Evolutionary conservation across 1,139 yeast genomes (phyloP).

Genomic region (Pneumocystis canis): DNA sequence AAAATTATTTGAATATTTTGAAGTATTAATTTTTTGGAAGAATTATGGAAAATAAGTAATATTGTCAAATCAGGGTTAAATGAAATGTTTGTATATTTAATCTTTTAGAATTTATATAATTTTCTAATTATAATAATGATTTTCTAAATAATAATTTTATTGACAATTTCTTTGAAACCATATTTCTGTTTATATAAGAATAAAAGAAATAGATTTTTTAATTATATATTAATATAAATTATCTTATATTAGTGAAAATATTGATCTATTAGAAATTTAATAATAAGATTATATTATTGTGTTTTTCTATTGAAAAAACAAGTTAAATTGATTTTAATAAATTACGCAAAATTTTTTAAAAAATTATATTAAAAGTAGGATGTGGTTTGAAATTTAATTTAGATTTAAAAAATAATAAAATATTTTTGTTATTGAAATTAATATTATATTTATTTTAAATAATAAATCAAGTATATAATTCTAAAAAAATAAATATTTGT

Average conservation of each 20-base stretch:
- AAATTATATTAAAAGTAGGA: constrained; percentile 63
- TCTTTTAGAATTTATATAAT: background rate
- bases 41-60: background rate
- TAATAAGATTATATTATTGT: constrained; percentile 23
- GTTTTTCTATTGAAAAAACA: constrained; percentile 37
- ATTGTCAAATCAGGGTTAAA: background rate
- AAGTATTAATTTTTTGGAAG: background rate
- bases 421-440: background rate
- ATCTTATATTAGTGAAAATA: constrained; percentile 32
- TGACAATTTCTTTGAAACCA: background rate
- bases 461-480: background rate
- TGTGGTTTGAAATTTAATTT: constrained; percentile 62
- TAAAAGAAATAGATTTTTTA: background rate
- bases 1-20: background rate
- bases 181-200: background rate
- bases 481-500: background rate
- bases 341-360: constrained; percentile 62
- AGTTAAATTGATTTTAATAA: constrained; percentile 39
- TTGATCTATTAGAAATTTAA: constrained; percentile 44
- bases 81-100: background rate
- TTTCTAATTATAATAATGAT: background rate
- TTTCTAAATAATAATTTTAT: background rate
- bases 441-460: background rate
- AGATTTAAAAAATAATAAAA: background rate
- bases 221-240: background rate